Evolutionary conservation across 495 filamentous ascomycete genomes (phyloP).

Genomic region (Cudoniella acicularis): DNA sequence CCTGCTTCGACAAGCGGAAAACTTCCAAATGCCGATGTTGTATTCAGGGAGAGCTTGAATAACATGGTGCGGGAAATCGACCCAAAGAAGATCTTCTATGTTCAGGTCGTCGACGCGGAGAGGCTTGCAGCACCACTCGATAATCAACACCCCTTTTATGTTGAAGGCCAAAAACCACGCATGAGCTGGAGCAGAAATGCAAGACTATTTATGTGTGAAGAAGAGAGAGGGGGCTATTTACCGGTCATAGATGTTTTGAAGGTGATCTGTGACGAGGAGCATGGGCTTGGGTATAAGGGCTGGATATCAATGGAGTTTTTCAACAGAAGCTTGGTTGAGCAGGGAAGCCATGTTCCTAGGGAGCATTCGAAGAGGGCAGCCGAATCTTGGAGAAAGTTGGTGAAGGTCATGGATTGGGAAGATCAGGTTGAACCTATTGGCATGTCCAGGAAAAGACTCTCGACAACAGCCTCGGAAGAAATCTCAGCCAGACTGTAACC

Average conservation of each 20-base stretch:
- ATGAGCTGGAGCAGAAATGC: conserved; percentile 85
- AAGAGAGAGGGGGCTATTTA: conserved; percentile 66
- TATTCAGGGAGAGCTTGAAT: conserved; percentile 53
- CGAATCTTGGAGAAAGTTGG: conserved; percentile 59
- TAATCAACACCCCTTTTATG: conserved; percentile 60
- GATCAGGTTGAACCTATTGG: conserved; percentile 15
- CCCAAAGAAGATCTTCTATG: conserved; percentile 68
- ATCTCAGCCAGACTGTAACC: background rate
- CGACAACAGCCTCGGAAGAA: background rate
- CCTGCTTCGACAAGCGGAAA: conserved; percentile 55
- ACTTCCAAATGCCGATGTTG: conserved; percentile 53
- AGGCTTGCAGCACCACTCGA: conserved; percentile 55
- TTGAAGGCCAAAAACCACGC: conserved; percentile 55
- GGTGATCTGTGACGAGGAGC: conserved; percentile 53
- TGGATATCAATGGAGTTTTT: conserved; percentile 84
- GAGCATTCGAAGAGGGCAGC: conserved; percentile 64
- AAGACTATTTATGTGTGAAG: conserved; percentile 71
- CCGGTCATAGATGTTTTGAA: conserved; percentile 60
- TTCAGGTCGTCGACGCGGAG: conserved; percentile 78
- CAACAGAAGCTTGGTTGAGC: conserved; percentile 57
- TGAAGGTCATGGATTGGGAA: conserved; percentile 42
- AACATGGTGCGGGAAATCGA: conserved; percentile 56
- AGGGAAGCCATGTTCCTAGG: conserved; percentile 45
- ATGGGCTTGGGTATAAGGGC: conserved; percentile 58
- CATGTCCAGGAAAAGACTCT: background rate